phyloP scores from a whole-genome alignment of 441 rosid genomes.

The Arabidopsis lyrata region DNA sequence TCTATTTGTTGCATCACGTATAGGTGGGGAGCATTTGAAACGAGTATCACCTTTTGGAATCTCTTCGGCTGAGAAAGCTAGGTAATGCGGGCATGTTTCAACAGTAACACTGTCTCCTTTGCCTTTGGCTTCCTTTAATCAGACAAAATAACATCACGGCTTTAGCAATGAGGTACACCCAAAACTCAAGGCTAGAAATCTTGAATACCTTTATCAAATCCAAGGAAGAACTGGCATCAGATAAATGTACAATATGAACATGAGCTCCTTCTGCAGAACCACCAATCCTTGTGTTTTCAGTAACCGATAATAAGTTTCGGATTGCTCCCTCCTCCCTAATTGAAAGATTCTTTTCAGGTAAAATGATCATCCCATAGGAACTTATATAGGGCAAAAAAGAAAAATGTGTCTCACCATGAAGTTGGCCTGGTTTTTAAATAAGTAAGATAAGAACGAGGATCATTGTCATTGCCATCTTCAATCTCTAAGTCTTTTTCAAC shows the following conservation, averaged over 20 bases:
- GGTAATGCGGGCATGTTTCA: conserved; percentile 96
- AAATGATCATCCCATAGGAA: neutral
- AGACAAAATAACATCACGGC: neutral
- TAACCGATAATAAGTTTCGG: conserved; percentile 66
- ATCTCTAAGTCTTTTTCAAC: conserved; percentile 54
- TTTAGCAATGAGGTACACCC: neutral
- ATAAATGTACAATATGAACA: conserved; percentile 91
- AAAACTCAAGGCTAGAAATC: neutral
- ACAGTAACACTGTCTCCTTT: conserved; percentile 82
- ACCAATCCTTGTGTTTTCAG: conserved; percentile 74
- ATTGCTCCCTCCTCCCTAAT: conserved; percentile 95
- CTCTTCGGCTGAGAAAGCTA: conserved; percentile 95
- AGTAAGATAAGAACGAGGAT: conserved; percentile 74
- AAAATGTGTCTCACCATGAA: conserved; percentile 61
- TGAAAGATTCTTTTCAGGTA: conserved; percentile 23
- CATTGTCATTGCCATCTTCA: conserved; percentile 49
- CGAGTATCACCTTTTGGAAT: conserved; percentile 92
- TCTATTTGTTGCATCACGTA: conserved; percentile 76
- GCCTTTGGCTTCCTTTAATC: conserved; percentile 71
- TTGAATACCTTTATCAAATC: conserved; percentile 74
- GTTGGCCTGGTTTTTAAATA: conserved; percentile 87
- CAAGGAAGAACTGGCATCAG: conserved; percentile 85
- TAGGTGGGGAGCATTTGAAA: conserved; percentile 95
- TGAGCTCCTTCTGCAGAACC: conserved; percentile 93
- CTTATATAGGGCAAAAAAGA: no score